Evolutionary conservation across 2,329 filamentous ascomycete genomes (phyloP).

Genomic region (Pestalotiopsis sp.): DNA sequence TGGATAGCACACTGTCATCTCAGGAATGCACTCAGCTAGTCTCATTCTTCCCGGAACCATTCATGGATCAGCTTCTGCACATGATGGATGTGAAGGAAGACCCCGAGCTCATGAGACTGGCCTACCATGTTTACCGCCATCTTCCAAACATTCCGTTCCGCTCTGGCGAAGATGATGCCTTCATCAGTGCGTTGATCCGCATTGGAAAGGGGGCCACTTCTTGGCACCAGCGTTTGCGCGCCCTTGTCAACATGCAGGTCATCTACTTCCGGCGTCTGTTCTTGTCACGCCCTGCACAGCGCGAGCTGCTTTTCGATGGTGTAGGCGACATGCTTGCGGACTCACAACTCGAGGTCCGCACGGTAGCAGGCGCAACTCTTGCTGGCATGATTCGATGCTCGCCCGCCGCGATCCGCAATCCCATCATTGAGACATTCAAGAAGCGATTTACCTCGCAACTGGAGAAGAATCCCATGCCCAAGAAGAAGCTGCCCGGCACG

Average conservation of each 20-base stretch:
- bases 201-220: conserved; percentile 83
- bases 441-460: conserved; percentile 78
- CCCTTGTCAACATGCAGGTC: conserved; percentile 97
- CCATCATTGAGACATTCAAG: conserved; percentile 76
- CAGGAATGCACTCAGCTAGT: conserved; percentile 92
- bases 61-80: conserved; percentile 91
- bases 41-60: conserved; percentile 85
- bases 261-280: conserved; percentile 97
- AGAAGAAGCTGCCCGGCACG: conserved; percentile 64
- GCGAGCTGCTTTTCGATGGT: conserved; percentile 81
- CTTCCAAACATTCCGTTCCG: conserved; percentile 94
- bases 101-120: conserved; percentile 88
- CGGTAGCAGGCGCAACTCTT: conserved; percentile 88
- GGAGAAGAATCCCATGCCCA: conserved; percentile 84
- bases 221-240: conserved; percentile 94
- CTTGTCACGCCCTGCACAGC: conserved; percentile 74
- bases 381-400: conserved; percentile 99
- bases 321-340: conserved; percentile 97
- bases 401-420: conserved; percentile 75
- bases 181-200: conserved; percentile 83
- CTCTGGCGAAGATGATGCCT: conserved; percentile 79
- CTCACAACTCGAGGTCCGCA: conserved; percentile 88
- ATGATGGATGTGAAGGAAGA: conserved; percentile 99
- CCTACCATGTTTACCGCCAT: conserved; percentile 96
- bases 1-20: conserved; percentile 87